Evolutionary conservation across 1,139 yeast genomes (phyloP), one percentile per base, ranked within the genome.

Genomic region (Dujonia santamariae): DNA sequence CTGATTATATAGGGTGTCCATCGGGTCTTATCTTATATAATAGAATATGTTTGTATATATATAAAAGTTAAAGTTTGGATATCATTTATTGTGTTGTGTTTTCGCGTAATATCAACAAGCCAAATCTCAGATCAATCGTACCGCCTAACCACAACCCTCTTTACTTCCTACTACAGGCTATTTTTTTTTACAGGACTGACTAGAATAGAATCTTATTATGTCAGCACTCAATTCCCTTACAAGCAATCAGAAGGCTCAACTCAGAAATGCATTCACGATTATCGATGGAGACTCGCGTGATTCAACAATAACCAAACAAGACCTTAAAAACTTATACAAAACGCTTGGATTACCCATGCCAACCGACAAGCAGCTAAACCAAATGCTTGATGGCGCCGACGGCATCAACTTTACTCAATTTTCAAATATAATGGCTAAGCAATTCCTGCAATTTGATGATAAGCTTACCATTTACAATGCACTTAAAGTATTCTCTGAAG

Each of bases 221-320:
- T 51, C 47, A 52, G 56, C 63, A 8, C 52, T 68, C 16, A 64
- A 62, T 37, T 53, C 66, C n/a, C 64, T 69, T 28, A 59, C 72
- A 19, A 53, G 55, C 32, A 59, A 53, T 46, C 75, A 69, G 42
- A 68, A 67, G 37, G 48, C 67, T 2, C 73, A 68, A 47, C 59
- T 69, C 26, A 48, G 74, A 20, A 66, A 69, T 39, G 75, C 74
- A 1, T 76, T 75, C 49, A 67, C 75, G 9, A 57, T 87, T 46
- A 76, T 90, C n/a, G 97, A 90, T 51, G 85, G 85, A 25, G 94
- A 88, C 23, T 61, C 72, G 41, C 80, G 85, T 25, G 92, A 87
- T 47, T 87, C 92, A 1, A 51, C 59, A 7, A 78, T 90, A 31
- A 66, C 83, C 1, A 54, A 62, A 18, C 63, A 62, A 2, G 96